These are phyloP conservation scores for Fusarium avenaceum DNA, from an alignment of 2,329 filamentous ascomycete genomes.

Conservation along the genomic window DNA sequence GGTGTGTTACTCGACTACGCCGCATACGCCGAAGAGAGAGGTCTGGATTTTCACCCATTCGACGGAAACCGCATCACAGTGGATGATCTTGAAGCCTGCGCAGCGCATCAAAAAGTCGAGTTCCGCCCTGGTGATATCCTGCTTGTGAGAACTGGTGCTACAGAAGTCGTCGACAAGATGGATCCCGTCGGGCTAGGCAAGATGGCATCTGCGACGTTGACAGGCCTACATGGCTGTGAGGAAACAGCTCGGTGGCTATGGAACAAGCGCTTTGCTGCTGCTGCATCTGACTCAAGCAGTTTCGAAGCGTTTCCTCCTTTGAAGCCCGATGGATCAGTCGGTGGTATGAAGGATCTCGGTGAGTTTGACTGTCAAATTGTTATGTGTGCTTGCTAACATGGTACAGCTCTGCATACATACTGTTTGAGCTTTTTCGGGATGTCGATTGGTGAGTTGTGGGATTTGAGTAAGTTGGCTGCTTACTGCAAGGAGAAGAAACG, in stretches of 20 bases:
- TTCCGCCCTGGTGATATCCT: slow-evolving; percentile 77
- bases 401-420: slow-evolving; percentile 62
- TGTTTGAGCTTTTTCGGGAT: slow-evolving; percentile 66
- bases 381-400: background rate
- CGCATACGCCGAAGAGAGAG: slow-evolving; percentile 63
- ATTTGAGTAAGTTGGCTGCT: slow-evolving; percentile 66
- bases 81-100: slow-evolving; percentile 69
- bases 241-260: slow-evolving; percentile 75
- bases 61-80: slow-evolving; percentile 66
- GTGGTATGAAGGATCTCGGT: slow-evolving; percentile 56
- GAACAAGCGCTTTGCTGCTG: slow-evolving; percentile 76
- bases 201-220: slow-evolving; percentile 48
- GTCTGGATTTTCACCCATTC: slow-evolving; percentile 65
- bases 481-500: slow-evolving; percentile 65
- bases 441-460: slow-evolving; percentile 68
- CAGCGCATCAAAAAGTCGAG: slow-evolving; percentile 70
- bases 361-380: background rate
- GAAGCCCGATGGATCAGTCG: slow-evolving; percentile 56
- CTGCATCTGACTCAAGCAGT: slow-evolving; percentile 71
- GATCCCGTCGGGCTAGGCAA: slow-evolving; percentile 54
- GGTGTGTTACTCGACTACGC: slow-evolving; percentile 70
- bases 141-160: slow-evolving; percentile 73
- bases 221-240: slow-evolving; percentile 61
- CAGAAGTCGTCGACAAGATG: slow-evolving; percentile 68
- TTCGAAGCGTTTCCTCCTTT: slow-evolving; percentile 75